Evolutionary conservation across 1,284 basidiomycete species (phyloP).

Genomic region (Fomitopsis schrenkii): DNA sequence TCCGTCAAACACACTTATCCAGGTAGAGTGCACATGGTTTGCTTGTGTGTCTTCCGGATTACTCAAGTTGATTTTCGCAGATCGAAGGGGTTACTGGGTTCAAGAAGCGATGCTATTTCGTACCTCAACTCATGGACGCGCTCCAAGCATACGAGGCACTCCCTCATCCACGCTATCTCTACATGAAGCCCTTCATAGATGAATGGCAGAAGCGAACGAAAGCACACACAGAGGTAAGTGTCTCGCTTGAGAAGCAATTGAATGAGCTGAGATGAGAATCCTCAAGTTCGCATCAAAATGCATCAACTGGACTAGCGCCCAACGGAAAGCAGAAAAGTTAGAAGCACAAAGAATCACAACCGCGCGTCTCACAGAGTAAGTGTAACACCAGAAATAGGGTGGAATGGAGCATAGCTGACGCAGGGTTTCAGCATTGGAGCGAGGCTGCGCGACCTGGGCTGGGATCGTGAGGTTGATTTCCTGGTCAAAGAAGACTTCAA

Average conservation of each 20-base stretch:
- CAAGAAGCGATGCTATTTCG: not conserved
- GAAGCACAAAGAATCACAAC: not conserved
- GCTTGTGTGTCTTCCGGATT: not conserved
- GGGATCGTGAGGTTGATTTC: not conserved
- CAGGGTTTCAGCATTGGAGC: not conserved
- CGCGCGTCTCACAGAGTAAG: not conserved
- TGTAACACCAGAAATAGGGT: not conserved
- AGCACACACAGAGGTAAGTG: not conserved
- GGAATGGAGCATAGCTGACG: not conserved
- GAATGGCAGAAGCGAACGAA: not conserved
- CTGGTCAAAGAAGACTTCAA: not conserved
- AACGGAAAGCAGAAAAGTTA: too few species aligned
- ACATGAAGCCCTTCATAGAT: not conserved
- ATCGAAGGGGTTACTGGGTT: not conserved
- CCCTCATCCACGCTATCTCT: too few species aligned
- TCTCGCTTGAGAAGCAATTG: not conserved
- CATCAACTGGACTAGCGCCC: too few species aligned
- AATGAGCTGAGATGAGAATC: not conserved
- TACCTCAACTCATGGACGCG: not conserved
- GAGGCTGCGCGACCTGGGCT: not conserved
- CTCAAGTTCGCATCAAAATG: too few species aligned
- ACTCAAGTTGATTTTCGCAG: not conserved
- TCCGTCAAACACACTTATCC: too few species aligned
- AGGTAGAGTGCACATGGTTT: too few species aligned
- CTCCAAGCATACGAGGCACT: not conserved